Evolutionary conservation across 1,284 basidiomycete genomes (phyloP), one percentile per base, ranked within the genome.

Genomic region (Pseudozyma sp.): DNA sequence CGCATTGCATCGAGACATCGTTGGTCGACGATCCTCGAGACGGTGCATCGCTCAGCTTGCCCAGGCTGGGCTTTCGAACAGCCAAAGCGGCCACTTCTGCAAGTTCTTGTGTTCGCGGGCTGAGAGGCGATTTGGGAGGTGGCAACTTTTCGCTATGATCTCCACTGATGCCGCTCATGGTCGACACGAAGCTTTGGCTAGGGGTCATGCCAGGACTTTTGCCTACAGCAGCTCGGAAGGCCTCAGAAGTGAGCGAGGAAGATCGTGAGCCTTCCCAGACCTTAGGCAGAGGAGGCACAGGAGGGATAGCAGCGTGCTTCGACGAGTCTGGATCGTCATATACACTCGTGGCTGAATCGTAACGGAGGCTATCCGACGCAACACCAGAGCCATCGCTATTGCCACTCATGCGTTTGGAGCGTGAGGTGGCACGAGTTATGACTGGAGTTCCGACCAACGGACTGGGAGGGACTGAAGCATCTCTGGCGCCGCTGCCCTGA

Each of bases 261-360:
- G 93, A 91, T 70, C 91, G 90, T 86, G 91, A 95, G 18, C 87
- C 89, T 40, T 92, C 91, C 72, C 94, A 86, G 77, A 94, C 93
- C 86, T 97, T 97, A 40, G 96, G 96, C 19, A 99, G 87, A 47
- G 97, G 96, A 38, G 96, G 96, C 1, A 99, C 97, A 21, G 96
- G 96, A 1, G 97, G 96, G 7, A 97, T 94, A 16, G 62, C 72
- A 18, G 61, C 45, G 39, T 56, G 53, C 5, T 65, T 56, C 8
- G 60, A 59, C 8, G 59, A 25, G 6, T 70, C 71, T 5, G 55
- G n/a, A 16, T 67, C 67, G 43, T 70, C 66, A 39, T 69, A 53
- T 14, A 44, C 55, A 18, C 60, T 36, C 0, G 56, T 42, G 13
- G 68, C 39, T 25, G 53, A 42, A n/a, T 70, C 62, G n/a, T 54